phyloP scores from a whole-genome alignment of 495 filamentous ascomycete species.

The Penicillium longicatenatum region DNA sequence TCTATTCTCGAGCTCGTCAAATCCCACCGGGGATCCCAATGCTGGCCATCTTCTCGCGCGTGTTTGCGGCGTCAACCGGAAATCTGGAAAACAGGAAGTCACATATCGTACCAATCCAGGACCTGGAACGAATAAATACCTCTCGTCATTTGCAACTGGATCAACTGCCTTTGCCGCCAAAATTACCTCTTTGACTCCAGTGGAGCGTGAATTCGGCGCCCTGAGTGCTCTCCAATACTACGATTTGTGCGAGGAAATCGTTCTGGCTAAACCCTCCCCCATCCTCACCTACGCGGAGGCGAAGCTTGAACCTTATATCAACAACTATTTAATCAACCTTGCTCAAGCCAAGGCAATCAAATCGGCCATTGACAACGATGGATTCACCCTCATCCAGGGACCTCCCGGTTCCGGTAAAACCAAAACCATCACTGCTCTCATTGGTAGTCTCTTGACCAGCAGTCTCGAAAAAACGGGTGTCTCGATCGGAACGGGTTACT shows the following conservation, averaged over 20 bases:
- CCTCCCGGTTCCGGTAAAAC: slow-evolving; percentile 97
- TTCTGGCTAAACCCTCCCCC: slow-evolving; percentile 84
- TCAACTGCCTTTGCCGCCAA: slow-evolving; percentile 72
- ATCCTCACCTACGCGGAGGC: slow-evolving; percentile 76
- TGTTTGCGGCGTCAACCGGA: slow-evolving; percentile 74
- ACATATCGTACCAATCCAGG: slow-evolving; percentile 78
- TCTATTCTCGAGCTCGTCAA: slow-evolving; percentile 70
- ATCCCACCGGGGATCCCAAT: slow-evolving; percentile 60
- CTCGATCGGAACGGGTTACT: slow-evolving; percentile 18
- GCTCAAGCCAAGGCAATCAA: slow-evolving; percentile 93
- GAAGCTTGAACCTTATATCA: slow-evolving; percentile 63
- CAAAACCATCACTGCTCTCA: slow-evolving; percentile 96
- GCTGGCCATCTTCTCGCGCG: slow-evolving; percentile 84
- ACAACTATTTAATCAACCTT: slow-evolving; percentile 79
- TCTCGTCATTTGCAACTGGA: slow-evolving; percentile 55
- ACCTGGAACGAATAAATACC: slow-evolving; percentile 48
- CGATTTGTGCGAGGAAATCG: slow-evolving; percentile 88
- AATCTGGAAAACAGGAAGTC: slow-evolving; percentile 76
- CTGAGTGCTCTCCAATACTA: slow-evolving; percentile 90
- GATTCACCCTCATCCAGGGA: slow-evolving; percentile 93
- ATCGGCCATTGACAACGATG: slow-evolving; percentile 90
- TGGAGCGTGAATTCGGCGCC: slow-evolving; percentile 94
- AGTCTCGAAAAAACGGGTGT: slow-evolving; percentile 47
- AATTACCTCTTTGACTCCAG: slow-evolving; percentile 82
- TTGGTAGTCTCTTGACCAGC: slow-evolving; percentile 78